phyloP scores from a whole-genome alignment of 768 basidiomycete genomes.

The Leccinum rimulosum region DNA sequence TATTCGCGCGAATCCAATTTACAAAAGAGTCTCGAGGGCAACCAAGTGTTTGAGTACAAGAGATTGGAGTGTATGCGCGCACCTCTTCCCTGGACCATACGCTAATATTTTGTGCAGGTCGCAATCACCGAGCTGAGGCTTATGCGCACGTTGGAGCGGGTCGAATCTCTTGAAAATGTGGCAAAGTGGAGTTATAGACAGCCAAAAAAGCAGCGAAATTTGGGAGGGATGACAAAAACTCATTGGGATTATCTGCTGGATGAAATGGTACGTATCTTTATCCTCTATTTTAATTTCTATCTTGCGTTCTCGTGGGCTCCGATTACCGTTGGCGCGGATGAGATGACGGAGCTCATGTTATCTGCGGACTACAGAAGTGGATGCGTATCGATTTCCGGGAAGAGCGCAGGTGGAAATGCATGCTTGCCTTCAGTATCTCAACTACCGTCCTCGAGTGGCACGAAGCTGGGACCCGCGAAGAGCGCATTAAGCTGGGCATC shows the following conservation, averaged over 20 bases:
- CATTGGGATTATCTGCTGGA: conserved; percentile 97
- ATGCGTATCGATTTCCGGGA: conserved; percentile 94
- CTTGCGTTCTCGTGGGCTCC: background rate
- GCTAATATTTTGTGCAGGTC: conserved; percentile 44
- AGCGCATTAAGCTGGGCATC: conserved; percentile 63
- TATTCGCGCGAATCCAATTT: conserved; percentile 75
- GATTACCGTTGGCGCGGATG: background rate
- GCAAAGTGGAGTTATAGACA: conserved; percentile 92
- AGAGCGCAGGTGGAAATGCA: conserved; percentile 90
- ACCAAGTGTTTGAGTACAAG: conserved; percentile 75
- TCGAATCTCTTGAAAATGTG: conserved; percentile 77
- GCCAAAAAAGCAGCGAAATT: conserved; percentile 87
- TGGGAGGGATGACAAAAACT: conserved; percentile 71
- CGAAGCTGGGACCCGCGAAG: conserved; percentile 59
- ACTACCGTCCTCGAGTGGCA: conserved; percentile 89
- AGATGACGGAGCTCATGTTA: conserved; percentile 9
- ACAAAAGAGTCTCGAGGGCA: conserved; percentile 65
- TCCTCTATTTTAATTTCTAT: background rate
- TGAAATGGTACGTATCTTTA: conserved; percentile 72
- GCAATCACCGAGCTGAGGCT: conserved; percentile 79
- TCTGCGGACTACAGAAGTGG: conserved; percentile 69
- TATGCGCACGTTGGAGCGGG: conserved; percentile 75
- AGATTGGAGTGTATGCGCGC: conserved; percentile 74
- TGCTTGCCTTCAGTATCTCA: conserved; percentile 78
- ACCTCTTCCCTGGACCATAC: background rate